Conservation (phyloP, 2,329 filamentous ascomycete genomes). For the Decorospora gaudefroyi region DNA sequence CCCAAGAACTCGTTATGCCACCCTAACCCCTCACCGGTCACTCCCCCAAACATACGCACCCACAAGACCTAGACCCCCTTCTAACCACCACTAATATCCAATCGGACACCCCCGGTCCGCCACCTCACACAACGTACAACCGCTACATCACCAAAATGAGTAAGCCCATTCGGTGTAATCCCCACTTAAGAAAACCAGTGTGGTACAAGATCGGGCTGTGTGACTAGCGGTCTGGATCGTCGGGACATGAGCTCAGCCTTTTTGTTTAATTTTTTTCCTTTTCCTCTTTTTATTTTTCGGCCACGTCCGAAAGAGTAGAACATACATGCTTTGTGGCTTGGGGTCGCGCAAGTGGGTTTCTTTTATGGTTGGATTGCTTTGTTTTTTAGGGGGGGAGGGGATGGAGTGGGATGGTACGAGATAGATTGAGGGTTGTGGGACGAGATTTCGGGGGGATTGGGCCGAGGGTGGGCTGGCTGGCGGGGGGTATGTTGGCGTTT, state of each 20-base stretch:
- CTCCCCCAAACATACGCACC: too few relatives aligned
- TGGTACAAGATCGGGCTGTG: slow-evolving; percentile 7
- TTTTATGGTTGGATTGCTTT: not conserved
- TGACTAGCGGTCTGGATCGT: not conserved
- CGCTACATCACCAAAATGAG: too few relatives aligned
- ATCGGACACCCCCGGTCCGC: too few relatives aligned
- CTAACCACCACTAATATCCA: too few relatives aligned
- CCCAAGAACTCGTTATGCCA: too few relatives aligned
- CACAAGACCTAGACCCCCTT: too few relatives aligned
- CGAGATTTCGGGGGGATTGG: slow-evolving; percentile 2
- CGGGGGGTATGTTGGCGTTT: not conserved
- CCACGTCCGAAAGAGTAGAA: slow-evolving; percentile 7
- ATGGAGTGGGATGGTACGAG: not conserved
- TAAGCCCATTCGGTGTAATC: too few relatives aligned
- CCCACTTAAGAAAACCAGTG: too few relatives aligned
- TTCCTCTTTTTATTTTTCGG: too few relatives aligned
- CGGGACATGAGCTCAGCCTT: not conserved
- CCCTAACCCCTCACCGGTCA: too few relatives aligned
- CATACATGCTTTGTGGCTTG: slow-evolving; percentile 6
- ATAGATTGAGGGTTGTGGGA: not conserved
- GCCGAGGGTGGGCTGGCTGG: not conserved
- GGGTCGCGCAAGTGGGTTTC: not conserved
- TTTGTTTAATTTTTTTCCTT: too few relatives aligned
- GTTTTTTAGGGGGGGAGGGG: not conserved
- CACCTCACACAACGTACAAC: too few relatives aligned